Percentiles rank a stretch among this genome's conserved stretches.
Evolutionary conservation across 2,329 filamentous ascomycete genomes (phyloP).

Genomic region (Sclerotinia minor): DNA sequence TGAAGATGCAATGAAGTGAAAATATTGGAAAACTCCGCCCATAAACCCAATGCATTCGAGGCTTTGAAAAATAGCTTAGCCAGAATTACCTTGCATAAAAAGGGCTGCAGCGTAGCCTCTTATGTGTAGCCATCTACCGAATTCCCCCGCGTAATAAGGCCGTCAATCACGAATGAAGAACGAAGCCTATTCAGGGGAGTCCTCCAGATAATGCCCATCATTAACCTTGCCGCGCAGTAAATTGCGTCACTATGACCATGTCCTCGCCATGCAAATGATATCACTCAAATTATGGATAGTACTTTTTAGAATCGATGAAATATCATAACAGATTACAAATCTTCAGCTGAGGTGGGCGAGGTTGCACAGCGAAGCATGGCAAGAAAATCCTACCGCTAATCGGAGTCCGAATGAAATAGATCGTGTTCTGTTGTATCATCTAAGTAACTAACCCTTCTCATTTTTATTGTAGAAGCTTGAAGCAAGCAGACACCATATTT

Average conservation of each 20-base stretch:
- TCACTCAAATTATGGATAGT: not conserved
- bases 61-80: not conserved
- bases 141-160: not conserved
- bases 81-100: constrained; percentile 1
- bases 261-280: not conserved
- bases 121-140: not conserved
- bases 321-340: not conserved
- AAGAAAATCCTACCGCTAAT: not conserved
- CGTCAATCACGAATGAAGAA: not conserved
- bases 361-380: not conserved
- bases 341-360: not conserved
- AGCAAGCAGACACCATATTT: too few species aligned
- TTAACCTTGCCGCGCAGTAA: not conserved
- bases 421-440: not conserved
- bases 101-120: too few species aligned
- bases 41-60: not conserved
- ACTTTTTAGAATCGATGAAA: not conserved
- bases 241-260: not conserved
- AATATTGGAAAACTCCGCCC: not conserved
- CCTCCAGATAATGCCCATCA: not conserved
- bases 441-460: not conserved
- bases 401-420: not conserved
- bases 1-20: not conserved
- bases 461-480: not conserved
- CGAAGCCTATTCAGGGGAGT: not conserved